phyloP scores from a whole-genome alignment of 768 basidiomycete species.

The Sarcomyxa edulis region DNA sequence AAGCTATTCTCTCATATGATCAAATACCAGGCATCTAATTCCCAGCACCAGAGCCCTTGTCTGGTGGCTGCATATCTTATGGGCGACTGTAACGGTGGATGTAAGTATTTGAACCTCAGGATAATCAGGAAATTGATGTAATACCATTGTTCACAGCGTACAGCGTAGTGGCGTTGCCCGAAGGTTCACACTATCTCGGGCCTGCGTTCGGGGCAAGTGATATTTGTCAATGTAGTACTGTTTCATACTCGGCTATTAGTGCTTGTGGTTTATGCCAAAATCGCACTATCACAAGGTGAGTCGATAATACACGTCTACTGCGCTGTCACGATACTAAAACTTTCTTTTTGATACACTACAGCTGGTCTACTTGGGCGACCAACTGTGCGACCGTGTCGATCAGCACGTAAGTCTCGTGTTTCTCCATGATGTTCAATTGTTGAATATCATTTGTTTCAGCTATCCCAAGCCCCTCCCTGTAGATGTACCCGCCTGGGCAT shows the following conservation, averaged over 20 bases:
- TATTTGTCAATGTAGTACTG: constrained; percentile 36
- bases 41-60: constrained; percentile 36
- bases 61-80: constrained; percentile 24
- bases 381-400: constrained; percentile 14
- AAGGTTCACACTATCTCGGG: constrained; percentile 16
- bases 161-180: constrained; percentile 19
- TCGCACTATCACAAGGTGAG: constrained; percentile 23
- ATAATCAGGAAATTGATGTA: neutral
- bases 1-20: constrained; percentile 1
- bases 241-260: constrained; percentile 34
- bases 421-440: too few relatives aligned
- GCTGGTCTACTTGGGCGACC: constrained; percentile 16
- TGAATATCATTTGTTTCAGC: constrained; percentile 4
- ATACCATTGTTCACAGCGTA: constrained; percentile 18
- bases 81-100: constrained; percentile 24
- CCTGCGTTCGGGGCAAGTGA: constrained; percentile 20
- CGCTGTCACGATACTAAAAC: neutral
- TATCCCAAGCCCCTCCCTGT: constrained; percentile 18
- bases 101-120: constrained; percentile 12
- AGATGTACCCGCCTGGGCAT: constrained; percentile 25
- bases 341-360: constrained; percentile 1
- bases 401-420: constrained; percentile 7
- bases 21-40: constrained; percentile 34
- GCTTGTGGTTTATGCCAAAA: constrained; percentile 42
- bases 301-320: neutral